phyloP scores from a whole-genome alignment of 2,329 filamentous ascomycete genomes.

The Plenodomus tracheiphilus region DNA sequence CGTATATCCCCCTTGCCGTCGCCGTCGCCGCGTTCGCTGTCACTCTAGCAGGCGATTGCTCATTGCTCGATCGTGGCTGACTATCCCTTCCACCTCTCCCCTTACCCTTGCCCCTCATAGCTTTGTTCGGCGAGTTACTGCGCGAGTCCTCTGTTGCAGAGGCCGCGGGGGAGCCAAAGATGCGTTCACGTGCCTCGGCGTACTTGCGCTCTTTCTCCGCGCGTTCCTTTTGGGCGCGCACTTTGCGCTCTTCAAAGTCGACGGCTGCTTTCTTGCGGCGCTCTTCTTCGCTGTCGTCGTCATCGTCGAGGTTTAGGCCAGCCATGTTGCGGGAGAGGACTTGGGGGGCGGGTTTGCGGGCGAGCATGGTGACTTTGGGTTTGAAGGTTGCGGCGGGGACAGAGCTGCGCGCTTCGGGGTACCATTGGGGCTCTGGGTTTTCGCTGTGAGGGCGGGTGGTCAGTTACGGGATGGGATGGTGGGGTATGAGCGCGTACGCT shows the following conservation, averaged over 20 bases:
- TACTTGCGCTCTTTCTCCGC: constrained; percentile 92
- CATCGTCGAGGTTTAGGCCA: constrained; percentile 51
- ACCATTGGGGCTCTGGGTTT: constrained; percentile 73
- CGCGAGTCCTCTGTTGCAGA: constrained; percentile 41
- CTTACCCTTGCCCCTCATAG: constrained; percentile 41
- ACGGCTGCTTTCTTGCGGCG: constrained; percentile 63
- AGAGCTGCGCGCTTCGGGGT: constrained; percentile 66
- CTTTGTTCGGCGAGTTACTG: constrained; percentile 39
- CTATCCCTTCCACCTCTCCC: constrained; percentile 44
- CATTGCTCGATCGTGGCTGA: constrained; percentile 43
- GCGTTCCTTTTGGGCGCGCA: constrained; percentile 74
- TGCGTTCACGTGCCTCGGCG: constrained; percentile 82
- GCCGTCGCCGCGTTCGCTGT: constrained; percentile 33
- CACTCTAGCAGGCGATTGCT: constrained; percentile 40
- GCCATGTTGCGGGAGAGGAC: constrained; percentile 62
- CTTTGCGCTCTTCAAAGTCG: constrained; percentile 75
- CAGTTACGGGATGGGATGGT: constrained; percentile 9
- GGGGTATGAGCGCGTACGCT: constrained; percentile 62
- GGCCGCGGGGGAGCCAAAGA: constrained; percentile 68
- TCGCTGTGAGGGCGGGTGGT: constrained; percentile 58
- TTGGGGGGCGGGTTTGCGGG: constrained; percentile 72
- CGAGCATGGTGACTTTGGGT: constrained; percentile 80
- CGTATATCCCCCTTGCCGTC: constrained; percentile 68
- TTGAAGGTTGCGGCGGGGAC: constrained; percentile 75
- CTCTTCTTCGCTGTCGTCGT: constrained; percentile 71